A percentile compares a stretch with the other conserved stretches of the same genome.
phyloP scores from a whole-genome alignment of 1,284 basidiomycete genomes.

The Apiotrichum siamense region DNA sequence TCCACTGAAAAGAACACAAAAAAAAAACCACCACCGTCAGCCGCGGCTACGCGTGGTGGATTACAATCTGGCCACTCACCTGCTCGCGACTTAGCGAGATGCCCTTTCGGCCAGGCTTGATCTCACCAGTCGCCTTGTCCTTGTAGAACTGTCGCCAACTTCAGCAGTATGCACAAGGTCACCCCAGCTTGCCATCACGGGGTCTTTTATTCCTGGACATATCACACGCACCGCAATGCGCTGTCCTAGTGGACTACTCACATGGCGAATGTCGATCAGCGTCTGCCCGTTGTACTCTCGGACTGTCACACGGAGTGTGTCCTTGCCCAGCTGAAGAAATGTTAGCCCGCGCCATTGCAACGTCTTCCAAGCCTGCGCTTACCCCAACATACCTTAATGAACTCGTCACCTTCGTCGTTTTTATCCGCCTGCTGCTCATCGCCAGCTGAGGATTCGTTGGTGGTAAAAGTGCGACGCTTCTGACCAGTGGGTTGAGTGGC shows the following conservation, averaged over 20 bases:
- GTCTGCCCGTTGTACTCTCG: constrained; percentile 62
- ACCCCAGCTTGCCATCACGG: too few species aligned
- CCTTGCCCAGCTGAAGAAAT: constrained; percentile 29
- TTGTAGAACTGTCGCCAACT: constrained; percentile 53
- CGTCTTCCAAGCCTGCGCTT: too few species aligned
- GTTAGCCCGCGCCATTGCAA: too few species aligned
- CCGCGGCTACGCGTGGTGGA: too few species aligned
- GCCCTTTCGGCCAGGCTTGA: constrained; percentile 73
- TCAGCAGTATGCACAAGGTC: too few species aligned
- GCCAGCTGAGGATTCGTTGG: too few species aligned
- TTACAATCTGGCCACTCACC: constrained; percentile 47
- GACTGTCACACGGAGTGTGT: constrained; percentile 64
- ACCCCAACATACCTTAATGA: constrained; percentile 1
- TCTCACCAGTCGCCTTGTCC: constrained; percentile 52
- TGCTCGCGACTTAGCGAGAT: constrained; percentile 66
- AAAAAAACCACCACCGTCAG: too few species aligned
- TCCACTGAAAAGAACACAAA: constrained; percentile 23
- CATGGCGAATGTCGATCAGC: constrained; percentile 69
- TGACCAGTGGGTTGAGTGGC: too few species aligned
- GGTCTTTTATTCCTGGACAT: background rate
- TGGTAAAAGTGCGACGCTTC: too few species aligned
- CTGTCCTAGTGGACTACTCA: constrained; percentile 23
- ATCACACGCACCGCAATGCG: too few species aligned
- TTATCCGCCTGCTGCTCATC: background rate
- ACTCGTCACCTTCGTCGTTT: constrained; percentile 8